Evolutionary conservation across 129 eudicot genomes (phyloP).

Genomic region (Helianthus tuberosus): DNA sequence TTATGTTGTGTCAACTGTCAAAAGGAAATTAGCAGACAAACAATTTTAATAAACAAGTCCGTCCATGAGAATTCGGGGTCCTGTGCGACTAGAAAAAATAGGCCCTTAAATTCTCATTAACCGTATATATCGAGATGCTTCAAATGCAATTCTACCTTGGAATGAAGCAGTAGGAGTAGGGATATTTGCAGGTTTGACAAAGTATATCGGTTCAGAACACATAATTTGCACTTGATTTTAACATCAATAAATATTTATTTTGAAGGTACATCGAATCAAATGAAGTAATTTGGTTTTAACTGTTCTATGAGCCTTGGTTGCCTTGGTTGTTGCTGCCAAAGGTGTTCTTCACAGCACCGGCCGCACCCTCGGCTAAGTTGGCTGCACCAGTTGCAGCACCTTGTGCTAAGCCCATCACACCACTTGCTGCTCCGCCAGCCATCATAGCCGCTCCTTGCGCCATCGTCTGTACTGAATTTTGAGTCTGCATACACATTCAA

Average conservation of each 20-base stretch:
- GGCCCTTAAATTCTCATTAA: no score
- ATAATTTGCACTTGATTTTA: neutral
- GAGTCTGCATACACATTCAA: conserved; percentile 41
- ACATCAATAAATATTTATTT: neutral
- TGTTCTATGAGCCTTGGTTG: conserved; percentile 4
- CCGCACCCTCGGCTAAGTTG: conserved; percentile 66
- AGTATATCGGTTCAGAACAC: neutral
- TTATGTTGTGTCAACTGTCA: no score
- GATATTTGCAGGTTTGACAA: no score
- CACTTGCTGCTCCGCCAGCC: conserved; percentile 65
- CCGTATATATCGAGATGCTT: no score
- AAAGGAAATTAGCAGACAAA: no score
- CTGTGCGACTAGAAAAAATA: no score
- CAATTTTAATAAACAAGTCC: no score
- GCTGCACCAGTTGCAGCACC: conserved; percentile 79
- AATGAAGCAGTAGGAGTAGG: no score
- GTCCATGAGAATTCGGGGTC: no score
- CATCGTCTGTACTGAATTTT: conserved; percentile 67
- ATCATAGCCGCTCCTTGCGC: conserved; percentile 78
- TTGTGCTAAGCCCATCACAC: conserved; percentile 59
- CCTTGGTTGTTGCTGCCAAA: conserved; percentile 36
- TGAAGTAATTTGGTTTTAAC: neutral
- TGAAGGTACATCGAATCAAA: neutral
- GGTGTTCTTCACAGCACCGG: conserved; percentile 55
- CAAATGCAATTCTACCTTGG: no score